A percentile compares a stretch with the other conserved stretches of the same genome.
These are phyloP conservation scores for Fusarium proliferatum DNA, from an alignment of 2,329 filamentous ascomycete species.

Conservation along the genomic window DNA sequence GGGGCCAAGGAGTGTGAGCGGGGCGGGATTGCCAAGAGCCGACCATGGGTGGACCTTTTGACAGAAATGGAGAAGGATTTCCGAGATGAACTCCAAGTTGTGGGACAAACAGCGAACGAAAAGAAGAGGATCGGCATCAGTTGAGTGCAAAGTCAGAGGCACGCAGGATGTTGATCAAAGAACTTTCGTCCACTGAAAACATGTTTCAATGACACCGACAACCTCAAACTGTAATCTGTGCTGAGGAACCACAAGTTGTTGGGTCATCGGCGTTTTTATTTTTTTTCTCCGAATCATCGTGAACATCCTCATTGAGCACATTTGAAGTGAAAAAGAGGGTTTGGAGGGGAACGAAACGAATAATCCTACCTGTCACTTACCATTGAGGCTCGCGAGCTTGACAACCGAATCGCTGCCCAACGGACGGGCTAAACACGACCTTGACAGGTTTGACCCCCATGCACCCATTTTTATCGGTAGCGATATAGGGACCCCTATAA, in stretches of 20 bases:
- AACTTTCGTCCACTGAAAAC: constrained; percentile 2
- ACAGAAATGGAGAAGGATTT: constrained; percentile 36
- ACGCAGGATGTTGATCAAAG: constrained; percentile 35
- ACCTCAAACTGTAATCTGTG: constrained; percentile 2
- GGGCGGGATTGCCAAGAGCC: constrained; percentile 37
- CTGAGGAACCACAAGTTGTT: constrained; percentile 24
- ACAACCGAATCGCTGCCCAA: constrained; percentile 23
- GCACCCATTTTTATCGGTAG: constrained; percentile 21
- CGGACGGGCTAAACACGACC: constrained; percentile 21
- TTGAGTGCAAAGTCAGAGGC: constrained; percentile 33
- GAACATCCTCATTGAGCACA: constrained; percentile 28
- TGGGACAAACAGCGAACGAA: constrained; percentile 25
- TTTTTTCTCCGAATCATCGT: constrained; percentile 32
- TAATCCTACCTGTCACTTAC: constrained; percentile 21
- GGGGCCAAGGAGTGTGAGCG: constrained; percentile 29
- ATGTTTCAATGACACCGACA: constrained; percentile 13
- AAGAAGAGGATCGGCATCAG: constrained; percentile 35
- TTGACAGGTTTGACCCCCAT: constrained; percentile 22
- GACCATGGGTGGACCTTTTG: constrained; percentile 21
- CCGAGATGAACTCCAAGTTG: constrained; percentile 30
- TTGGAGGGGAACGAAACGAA: constrained; percentile 14
- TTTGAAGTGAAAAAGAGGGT: constrained; percentile 6
- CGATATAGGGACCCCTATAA: constrained; percentile 28
- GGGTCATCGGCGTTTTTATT: constrained; percentile 20
- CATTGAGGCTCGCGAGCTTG: constrained; percentile 13